Percentiles rank a stretch among this genome's conserved stretches.
Conservation (phyloP, 495 filamentous ascomycete genomes). For the Beverwykella pulmonaria region DNA sequence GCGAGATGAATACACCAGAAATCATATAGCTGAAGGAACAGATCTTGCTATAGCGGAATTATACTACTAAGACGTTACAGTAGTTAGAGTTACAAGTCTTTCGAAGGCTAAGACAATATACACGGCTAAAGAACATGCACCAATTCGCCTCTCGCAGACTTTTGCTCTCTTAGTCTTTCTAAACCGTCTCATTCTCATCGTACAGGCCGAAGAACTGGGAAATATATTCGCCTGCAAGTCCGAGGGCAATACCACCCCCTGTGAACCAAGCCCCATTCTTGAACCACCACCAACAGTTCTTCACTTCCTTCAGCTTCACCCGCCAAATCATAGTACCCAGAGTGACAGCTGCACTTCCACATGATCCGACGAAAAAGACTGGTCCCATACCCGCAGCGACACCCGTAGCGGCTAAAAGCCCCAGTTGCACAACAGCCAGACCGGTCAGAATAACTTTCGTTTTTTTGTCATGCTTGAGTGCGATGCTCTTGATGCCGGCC, state of each 20-base stretch:
- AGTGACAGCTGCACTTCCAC: slow-evolving; percentile 75
- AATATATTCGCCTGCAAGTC: slow-evolving; percentile 66
- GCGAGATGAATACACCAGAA: no score
- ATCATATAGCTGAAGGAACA: no score
- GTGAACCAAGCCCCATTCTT: slow-evolving; percentile 70
- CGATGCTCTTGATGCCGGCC: slow-evolving; percentile 95
- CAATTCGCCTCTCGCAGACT: no score
- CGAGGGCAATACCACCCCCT: slow-evolving; percentile 66
- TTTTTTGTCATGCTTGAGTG: slow-evolving; percentile 80
- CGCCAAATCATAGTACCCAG: slow-evolving; percentile 86
- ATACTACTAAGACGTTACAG: no score
- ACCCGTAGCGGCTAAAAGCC: slow-evolving; percentile 78
- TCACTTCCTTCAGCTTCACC: slow-evolving; percentile 79
- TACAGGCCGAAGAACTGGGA: slow-evolving; percentile 25
- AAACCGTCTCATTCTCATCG: neutral
- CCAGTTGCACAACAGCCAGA: slow-evolving; percentile 73
- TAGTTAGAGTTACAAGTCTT: no score
- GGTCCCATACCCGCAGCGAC: slow-evolving; percentile 74
- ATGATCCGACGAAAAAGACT: slow-evolving; percentile 80
- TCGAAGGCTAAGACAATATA: no score
- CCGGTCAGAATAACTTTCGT: slow-evolving; percentile 84
- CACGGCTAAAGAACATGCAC: neutral
- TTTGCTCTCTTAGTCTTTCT: no score
- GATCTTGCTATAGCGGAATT: no score
- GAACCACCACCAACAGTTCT: slow-evolving; percentile 98